phyloP scores from a whole-genome alignment of 2,329 filamentous ascomycete species.

The Plenodomus lindquistii region DNA sequence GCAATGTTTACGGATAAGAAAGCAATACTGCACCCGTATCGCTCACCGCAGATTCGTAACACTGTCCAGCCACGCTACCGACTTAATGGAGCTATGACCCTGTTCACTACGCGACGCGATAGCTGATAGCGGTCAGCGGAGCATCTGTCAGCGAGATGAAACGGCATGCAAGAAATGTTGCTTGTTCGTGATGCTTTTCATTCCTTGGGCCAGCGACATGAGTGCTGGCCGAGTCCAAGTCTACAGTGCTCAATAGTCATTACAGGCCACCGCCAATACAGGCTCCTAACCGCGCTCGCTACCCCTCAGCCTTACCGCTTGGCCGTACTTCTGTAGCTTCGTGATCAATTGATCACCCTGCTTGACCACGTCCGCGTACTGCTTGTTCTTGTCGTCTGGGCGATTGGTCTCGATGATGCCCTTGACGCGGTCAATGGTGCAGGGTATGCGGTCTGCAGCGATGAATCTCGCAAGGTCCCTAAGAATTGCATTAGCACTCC shows the following conservation, averaged over 20 bases:
- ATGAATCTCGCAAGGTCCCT: constrained; percentile 98
- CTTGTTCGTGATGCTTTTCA: constrained; percentile 4
- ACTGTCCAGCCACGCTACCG: constrained; percentile 7
- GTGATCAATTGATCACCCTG: constrained; percentile 98
- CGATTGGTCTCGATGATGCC: constrained; percentile 98
- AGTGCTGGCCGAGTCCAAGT: constrained; percentile 24
- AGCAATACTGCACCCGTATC: constrained; percentile 4
- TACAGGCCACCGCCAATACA: neutral
- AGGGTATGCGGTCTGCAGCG: constrained; percentile 88
- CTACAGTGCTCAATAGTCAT: constrained; percentile 18
- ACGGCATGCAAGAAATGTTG: neutral
- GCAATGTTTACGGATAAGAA: constrained; percentile 1
- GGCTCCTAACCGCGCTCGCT: constrained; percentile 77
- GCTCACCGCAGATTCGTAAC: constrained; percentile 17
- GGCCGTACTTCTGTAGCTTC: constrained; percentile 98
- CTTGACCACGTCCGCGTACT: constrained; percentile 97
- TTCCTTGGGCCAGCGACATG: constrained; percentile 14
- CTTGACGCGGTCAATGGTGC: constrained; percentile 95
- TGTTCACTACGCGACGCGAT: constrained; percentile 8
- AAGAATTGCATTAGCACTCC: constrained; percentile 5
- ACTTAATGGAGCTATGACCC: constrained; percentile 15
- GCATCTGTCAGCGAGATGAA: neutral
- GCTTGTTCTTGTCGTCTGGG: constrained; percentile 99
- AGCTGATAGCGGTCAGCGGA: constrained; percentile 1
- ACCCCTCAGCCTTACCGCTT: constrained; percentile 89